Evolutionary conservation across 2,329 filamentous ascomycete genomes (phyloP).

Genomic region (Pseudocercospora musae): DNA sequence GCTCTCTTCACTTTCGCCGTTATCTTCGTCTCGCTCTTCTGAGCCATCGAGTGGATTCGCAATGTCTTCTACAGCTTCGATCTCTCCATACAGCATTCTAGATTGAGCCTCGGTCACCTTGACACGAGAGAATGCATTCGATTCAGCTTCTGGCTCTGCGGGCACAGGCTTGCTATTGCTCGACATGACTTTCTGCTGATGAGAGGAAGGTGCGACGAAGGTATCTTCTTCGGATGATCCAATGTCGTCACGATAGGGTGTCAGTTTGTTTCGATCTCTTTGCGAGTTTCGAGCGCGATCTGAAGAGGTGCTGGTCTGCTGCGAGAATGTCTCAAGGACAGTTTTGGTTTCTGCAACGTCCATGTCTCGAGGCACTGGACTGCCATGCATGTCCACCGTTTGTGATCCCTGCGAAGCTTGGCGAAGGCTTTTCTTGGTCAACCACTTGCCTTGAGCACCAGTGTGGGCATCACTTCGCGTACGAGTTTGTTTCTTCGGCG

Average conservation of each 20-base stretch:
- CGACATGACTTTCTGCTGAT: slow-evolving; percentile 29
- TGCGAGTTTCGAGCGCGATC: neutral
- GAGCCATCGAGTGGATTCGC: slow-evolving; percentile 2
- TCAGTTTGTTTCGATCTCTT: neutral
- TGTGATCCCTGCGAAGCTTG: slow-evolving; percentile 26
- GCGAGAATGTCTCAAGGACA: slow-evolving; percentile 29
- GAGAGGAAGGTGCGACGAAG: slow-evolving; percentile 11
- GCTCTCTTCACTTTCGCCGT: neutral
- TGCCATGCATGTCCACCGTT: slow-evolving; percentile 31
- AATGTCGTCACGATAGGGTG: neutral
- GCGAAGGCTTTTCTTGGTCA: slow-evolving; percentile 7
- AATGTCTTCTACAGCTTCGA: slow-evolving; percentile 6
- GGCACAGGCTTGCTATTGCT: slow-evolving; percentile 44
- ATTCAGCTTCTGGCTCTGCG: slow-evolving; percentile 40
- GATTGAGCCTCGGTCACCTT: slow-evolving; percentile 7
- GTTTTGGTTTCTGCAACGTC: slow-evolving; percentile 21
- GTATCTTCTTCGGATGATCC: neutral
- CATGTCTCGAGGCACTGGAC: slow-evolving; percentile 29
- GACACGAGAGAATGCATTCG: slow-evolving; percentile 38
- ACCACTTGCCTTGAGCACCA: slow-evolving; percentile 1
- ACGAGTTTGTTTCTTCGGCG: neutral
- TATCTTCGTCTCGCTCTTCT: neutral
- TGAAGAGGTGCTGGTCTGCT: slow-evolving; percentile 22
- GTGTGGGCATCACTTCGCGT: neutral
- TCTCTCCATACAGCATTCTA: slow-evolving; percentile 10